A percentile compares a stretch with the other conserved stretches of the same genome.
Conservation (phyloP, 2,329 filamentous ascomycete genomes). For the Macroventuria anomochaeta region DNA sequence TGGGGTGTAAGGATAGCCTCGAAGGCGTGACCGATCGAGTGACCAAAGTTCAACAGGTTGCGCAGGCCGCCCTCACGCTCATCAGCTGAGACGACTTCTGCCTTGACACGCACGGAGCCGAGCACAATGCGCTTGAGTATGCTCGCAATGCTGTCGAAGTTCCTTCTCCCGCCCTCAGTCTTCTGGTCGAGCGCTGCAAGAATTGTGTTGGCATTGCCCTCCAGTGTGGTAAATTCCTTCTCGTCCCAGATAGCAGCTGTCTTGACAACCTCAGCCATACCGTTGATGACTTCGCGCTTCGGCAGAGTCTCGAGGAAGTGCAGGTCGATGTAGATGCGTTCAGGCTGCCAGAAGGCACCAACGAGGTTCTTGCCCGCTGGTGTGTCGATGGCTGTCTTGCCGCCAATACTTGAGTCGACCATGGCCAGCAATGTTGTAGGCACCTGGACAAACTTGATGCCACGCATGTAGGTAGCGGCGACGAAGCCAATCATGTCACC, state of each 20-base stretch:
- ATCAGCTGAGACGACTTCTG: slow-evolving; percentile 90
- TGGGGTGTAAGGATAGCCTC: slow-evolving; percentile 96
- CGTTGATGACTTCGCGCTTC: slow-evolving; percentile 92
- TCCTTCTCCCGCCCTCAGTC: slow-evolving; percentile 60
- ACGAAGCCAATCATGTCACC: slow-evolving; percentile 98
- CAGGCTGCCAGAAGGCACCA: slow-evolving; percentile 95
- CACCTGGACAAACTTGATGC: slow-evolving; percentile 93
- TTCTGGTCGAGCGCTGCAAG: slow-evolving; percentile 73
- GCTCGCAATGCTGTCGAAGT: slow-evolving; percentile 71
- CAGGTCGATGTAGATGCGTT: slow-evolving; percentile 92
- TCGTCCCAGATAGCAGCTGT: slow-evolving; percentile 97
- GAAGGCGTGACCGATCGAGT: slow-evolving; percentile 96
- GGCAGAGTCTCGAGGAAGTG: slow-evolving; percentile 90
- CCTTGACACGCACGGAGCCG: slow-evolving; percentile 91
- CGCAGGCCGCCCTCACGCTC: slow-evolving; percentile 92
- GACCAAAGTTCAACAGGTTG: slow-evolving; percentile 95
- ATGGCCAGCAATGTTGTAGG: slow-evolving; percentile 94
- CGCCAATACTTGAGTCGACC: slow-evolving; percentile 98
- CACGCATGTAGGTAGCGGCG: slow-evolving; percentile 97
- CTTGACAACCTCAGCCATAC: slow-evolving; percentile 98
- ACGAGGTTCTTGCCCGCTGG: slow-evolving; percentile 95
- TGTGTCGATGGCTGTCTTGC: slow-evolving; percentile 97
- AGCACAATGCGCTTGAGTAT: slow-evolving; percentile 71
- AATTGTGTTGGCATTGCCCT: slow-evolving; percentile 79
- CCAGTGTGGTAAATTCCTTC: slow-evolving; percentile 81